Evolutionary conservation across 495 filamentous ascomycete species (phyloP), one percentile per base, ranked within the genome.

Genomic region (Parmelia sp.): DNA sequence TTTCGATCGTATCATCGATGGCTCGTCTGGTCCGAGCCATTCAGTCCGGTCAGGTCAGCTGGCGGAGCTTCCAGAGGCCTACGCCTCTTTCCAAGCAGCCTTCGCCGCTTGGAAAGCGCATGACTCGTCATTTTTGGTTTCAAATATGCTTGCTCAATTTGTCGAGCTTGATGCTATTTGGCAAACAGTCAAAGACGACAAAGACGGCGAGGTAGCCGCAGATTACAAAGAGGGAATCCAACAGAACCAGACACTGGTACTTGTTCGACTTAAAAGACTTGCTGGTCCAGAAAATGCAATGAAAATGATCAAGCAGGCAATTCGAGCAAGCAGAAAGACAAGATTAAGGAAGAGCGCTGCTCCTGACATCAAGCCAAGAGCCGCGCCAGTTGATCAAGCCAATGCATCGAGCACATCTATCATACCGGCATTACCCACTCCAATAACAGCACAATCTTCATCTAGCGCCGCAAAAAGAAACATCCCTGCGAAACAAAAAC

Each of bases 61-160:
- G 29, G 83, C 87, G 60, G 80, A 83, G 12, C 77, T 92, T 10
- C 83, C 83, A 19, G 83, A 88, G 61, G 82, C 84, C 0, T 92
- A 96, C 72, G 83, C 87, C 57, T 83, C 90, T 2, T 98, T 96
- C 72, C 86, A 89, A 70, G 91, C 91, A 37, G 92, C 93, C 23
- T 96, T 98, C 74, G 88, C 91, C 67, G 88, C 92, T 14, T 98
- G 94, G 94, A 96, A 97, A 73, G 84, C 91, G 12, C 86, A 91
- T 60, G 94, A 98, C 73, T 94, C 93, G 1, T 88, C 85, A 55
- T 88, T 91, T 6, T 75, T 98, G 39, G 88, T 97, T 63, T 90
- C 95, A 66, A 90, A 93, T 60, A 97, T 98, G 94, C 80, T 97
- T 31, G 87, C 92, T 55, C 92, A 96, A 72, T 97, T 96, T 73